Percentiles rank a stretch among this genome's conserved stretches.
These are phyloP conservation scores for Eimeria sp. DNA, from an alignment of 169 alveolate species.

Conservation along the genomic window DNA sequence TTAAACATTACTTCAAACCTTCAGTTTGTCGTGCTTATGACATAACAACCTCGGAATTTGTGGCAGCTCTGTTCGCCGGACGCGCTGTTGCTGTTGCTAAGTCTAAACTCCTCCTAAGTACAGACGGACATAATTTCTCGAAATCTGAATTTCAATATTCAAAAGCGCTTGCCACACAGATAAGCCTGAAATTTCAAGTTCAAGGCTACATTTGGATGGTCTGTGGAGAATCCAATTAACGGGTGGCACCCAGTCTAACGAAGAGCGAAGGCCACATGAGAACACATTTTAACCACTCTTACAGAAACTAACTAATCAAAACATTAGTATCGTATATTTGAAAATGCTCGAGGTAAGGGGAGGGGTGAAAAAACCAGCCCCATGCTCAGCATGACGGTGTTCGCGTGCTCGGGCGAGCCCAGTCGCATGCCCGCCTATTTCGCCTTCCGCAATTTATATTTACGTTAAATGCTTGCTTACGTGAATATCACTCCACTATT, in stretches of 20 bases:
- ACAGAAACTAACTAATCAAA: background rate
- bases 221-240: background rate
- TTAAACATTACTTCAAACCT: too few species aligned
- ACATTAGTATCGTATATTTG: background rate
- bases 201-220: background rate
- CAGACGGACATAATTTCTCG: background rate
- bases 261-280: background rate
- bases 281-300: background rate
- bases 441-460: background rate
- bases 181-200: background rate
- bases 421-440: background rate
- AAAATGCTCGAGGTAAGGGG: background rate
- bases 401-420: background rate
- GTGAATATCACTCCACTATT: background rate
- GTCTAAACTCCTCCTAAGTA: background rate
- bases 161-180: background rate
- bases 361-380: slow-evolving; percentile 17
- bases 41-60: background rate
- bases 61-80: background rate
- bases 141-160: background rate
- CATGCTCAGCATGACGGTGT: background rate
- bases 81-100: background rate
- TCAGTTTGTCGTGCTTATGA: background rate
- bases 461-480: background rate
- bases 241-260: background rate